Evolutionary conservation across 1,284 basidiomycete species (phyloP).

Genomic region (Phlebopus sp.): DNA sequence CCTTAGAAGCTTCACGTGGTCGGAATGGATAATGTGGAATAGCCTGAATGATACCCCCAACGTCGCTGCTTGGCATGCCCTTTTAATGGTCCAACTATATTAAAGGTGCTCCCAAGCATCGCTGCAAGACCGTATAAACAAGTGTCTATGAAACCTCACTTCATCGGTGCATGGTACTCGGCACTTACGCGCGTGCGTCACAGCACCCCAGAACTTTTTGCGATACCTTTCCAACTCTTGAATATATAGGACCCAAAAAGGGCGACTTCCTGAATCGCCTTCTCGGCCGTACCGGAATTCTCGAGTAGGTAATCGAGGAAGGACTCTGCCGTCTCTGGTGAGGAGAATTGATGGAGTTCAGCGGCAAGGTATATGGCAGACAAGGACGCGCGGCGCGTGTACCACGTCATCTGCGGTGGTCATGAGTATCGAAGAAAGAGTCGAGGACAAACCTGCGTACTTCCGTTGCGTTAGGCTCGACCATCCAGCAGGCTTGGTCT

Average conservation of each 20-base stretch:
- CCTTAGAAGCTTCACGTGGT: constrained; percentile 11
- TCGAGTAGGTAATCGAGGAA: constrained; percentile 66
- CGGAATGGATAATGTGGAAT: constrained; percentile 14
- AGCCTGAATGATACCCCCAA: not conserved
- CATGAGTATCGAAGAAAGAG: constrained; percentile 3
- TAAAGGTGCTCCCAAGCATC: not conserved
- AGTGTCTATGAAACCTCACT: too few species aligned
- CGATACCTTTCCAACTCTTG: constrained; percentile 66
- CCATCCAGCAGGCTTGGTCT: constrained; percentile 62
- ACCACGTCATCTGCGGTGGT: constrained; percentile 61
- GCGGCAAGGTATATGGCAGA: constrained; percentile 65
- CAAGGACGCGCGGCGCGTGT: constrained; percentile 57
- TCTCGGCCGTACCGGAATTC: constrained; percentile 41
- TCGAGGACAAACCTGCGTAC: constrained; percentile 36
- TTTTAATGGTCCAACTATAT: too few species aligned
- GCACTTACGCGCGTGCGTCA: constrained; percentile 13
- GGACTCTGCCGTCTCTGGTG: constrained; percentile 56
- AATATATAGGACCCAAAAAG: constrained; percentile 58
- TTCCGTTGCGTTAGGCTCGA: constrained; percentile 50
- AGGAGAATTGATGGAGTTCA: constrained; percentile 73
- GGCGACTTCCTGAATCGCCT: constrained; percentile 45
- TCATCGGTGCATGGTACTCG: too few species aligned
- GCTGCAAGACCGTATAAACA: not conserved
- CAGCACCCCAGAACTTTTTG: constrained; percentile 59
- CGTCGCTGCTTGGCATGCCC: too few species aligned